Evolutionary conservation across 108 stramenopile genomes (phyloP).

Genomic region (Stephanodiscus minutulus): DNA sequence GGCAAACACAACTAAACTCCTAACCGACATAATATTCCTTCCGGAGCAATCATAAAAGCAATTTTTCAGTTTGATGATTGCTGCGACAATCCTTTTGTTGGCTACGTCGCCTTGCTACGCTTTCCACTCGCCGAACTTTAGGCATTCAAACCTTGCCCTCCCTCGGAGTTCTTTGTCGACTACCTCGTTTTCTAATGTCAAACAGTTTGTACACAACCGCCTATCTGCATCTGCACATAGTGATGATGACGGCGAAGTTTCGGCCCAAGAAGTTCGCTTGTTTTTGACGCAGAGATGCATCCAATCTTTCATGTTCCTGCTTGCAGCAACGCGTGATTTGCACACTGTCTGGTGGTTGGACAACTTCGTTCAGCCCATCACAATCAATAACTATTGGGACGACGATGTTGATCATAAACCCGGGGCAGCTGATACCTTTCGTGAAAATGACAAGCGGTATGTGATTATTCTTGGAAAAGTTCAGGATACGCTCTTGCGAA

Average conservation of each 20-base stretch:
- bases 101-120: slow-evolving; percentile 10
- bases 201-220: background rate
- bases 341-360: slow-evolving; percentile 78
- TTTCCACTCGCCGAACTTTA: background rate
- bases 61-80: background rate
- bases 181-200: background rate
- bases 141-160: background rate
- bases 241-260: slow-evolving; percentile 7
- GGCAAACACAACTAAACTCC: too few species aligned
- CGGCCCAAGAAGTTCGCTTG: slow-evolving; percentile 47
- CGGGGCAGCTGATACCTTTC: slow-evolving; percentile 33
- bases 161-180: background rate
- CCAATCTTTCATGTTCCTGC: slow-evolving; percentile 75
- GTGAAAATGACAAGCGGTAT: slow-evolving; percentile 39
- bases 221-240: background rate
- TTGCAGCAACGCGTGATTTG: slow-evolving; percentile 63
- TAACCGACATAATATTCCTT: too few species aligned
- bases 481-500: background rate
- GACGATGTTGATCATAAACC: slow-evolving; percentile 27
- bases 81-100: background rate
- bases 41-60: background rate
- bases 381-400: slow-evolving; percentile 42
- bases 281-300: slow-evolving; percentile 76
- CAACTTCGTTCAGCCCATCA: slow-evolving; percentile 65
- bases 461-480: slow-evolving; percentile 4